phyloP scores from a whole-genome alignment of 345 rosid species.

The Gossypium sturtianum region DNA sequence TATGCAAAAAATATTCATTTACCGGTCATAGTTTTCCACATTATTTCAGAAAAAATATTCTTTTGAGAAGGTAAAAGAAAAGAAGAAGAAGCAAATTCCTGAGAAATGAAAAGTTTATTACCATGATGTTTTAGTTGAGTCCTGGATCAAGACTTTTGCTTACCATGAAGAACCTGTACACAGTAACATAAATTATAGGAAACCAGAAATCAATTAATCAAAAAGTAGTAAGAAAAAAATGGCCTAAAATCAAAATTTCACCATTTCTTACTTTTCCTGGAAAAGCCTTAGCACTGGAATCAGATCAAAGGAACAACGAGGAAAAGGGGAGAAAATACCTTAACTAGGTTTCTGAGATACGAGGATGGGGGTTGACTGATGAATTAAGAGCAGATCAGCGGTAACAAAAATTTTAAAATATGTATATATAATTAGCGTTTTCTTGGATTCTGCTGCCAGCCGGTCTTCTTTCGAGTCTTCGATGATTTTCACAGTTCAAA shows the following conservation, averaged over 20 bases:
- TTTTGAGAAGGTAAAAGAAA: neutral
- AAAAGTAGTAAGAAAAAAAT: neutral
- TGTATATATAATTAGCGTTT: neutral
- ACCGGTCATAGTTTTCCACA: no score
- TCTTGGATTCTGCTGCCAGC: neutral
- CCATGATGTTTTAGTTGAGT: conserved; percentile 19
- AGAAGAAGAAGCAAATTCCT: neutral
- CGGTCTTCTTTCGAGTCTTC: neutral
- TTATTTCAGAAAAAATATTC: neutral
- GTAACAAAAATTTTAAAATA: neutral
- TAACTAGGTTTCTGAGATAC: neutral
- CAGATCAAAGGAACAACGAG: neutral
- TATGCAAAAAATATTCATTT: no score
- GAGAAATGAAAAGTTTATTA: conserved; percentile 8
- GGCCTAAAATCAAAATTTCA: neutral
- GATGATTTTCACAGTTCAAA: no score
- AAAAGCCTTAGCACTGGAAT: neutral
- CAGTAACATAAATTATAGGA: neutral
- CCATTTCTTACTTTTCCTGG: neutral
- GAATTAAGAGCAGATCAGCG: neutral
- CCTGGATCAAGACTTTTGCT: neutral
- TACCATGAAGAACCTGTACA: conserved; percentile 15
- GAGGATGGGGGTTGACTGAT: neutral
- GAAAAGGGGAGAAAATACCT: neutral
- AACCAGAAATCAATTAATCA: neutral